These are phyloP conservation scores for Globisporangium polare DNA, from an alignment of 352 stramenopile genomes.

Conservation along the genomic window DNA sequence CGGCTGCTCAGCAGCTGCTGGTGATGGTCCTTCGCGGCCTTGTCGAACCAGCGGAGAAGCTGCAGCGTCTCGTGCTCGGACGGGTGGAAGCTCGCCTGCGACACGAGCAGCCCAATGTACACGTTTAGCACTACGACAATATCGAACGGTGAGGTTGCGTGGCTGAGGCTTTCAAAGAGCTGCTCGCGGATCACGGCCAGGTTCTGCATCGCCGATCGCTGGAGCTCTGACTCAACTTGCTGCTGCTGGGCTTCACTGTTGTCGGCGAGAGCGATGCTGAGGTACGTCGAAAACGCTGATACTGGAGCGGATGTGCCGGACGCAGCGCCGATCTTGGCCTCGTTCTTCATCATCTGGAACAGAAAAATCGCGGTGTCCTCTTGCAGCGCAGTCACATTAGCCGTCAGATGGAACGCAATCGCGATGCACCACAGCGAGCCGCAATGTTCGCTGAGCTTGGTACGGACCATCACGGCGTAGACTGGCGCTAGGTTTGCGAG, in stretches of 20 bases:
- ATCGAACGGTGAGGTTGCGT: conserved; percentile 17
- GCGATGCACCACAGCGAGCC: conserved; percentile 16
- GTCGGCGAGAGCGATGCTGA: conserved; percentile 11
- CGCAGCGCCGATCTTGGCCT: background rate
- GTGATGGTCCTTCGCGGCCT: conserved; percentile 24
- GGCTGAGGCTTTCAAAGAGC: conserved; percentile 23
- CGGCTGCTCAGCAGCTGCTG: conserved; percentile 21
- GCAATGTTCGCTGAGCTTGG: conserved; percentile 25
- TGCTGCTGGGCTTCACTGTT: conserved; percentile 1
- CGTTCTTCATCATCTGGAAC: conserved; percentile 33
- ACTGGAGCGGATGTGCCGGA: background rate
- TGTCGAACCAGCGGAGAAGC: conserved; percentile 43
- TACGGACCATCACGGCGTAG: conserved; percentile 27
- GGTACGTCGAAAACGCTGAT: conserved; percentile 14
- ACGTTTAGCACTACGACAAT: conserved; percentile 35
- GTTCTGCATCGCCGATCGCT: conserved; percentile 14
- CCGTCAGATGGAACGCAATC: conserved; percentile 22
- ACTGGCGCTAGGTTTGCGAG: conserved; percentile 35
- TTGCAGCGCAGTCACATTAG: conserved; percentile 14
- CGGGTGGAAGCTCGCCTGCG: conserved; percentile 36
- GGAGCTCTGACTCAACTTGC: conserved; percentile 16
- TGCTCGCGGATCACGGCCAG: conserved; percentile 18
- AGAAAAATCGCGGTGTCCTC: conserved; percentile 36
- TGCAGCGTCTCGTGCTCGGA: conserved; percentile 42
- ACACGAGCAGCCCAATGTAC: conserved; percentile 42